Evolutionary conservation across 2,329 filamentous ascomycete genomes (phyloP).

Genomic region (Fusarium gaditjirri): DNA sequence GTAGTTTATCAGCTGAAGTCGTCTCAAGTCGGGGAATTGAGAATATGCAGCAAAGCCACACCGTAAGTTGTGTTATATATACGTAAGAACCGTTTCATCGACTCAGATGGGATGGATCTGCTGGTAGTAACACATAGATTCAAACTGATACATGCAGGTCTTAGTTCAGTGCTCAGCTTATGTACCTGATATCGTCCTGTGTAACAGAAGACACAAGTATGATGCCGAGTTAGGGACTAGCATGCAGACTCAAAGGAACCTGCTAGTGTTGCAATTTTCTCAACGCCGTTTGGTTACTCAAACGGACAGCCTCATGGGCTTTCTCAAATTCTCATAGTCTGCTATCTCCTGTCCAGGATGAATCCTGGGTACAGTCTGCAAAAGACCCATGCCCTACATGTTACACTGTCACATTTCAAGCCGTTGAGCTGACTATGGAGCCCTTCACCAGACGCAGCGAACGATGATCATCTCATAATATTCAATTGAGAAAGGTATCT

Average conservation of each 20-base stretch:
- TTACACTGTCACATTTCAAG: conserved; percentile 8
- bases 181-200: conserved; percentile 13
- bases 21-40: conserved; percentile 4
- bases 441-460: conserved; percentile 29
- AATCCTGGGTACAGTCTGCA: conserved; percentile 14
- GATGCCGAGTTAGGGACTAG: background rate
- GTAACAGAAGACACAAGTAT: background rate
- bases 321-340: conserved; percentile 1
- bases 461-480: conserved; percentile 46
- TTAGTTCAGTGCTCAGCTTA: background rate
- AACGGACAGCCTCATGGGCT: background rate
- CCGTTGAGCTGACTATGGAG: conserved; percentile 22
- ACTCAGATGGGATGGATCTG: conserved; percentile 17
- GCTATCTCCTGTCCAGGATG: background rate
- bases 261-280: background rate
- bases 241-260: background rate
- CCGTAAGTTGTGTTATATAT: conserved; percentile 19
- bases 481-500: conserved; percentile 1
- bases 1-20: conserved; percentile 12
- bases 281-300: conserved; percentile 13
- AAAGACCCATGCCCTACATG: conserved; percentile 15
- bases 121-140: conserved; percentile 5
- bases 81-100: background rate
- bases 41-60: conserved; percentile 11
- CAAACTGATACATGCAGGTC: conserved; percentile 5